These are phyloP conservation scores for Suillus decipiens DNA, from an alignment of 768 basidiomycete species.

Conservation along the genomic window DNA sequence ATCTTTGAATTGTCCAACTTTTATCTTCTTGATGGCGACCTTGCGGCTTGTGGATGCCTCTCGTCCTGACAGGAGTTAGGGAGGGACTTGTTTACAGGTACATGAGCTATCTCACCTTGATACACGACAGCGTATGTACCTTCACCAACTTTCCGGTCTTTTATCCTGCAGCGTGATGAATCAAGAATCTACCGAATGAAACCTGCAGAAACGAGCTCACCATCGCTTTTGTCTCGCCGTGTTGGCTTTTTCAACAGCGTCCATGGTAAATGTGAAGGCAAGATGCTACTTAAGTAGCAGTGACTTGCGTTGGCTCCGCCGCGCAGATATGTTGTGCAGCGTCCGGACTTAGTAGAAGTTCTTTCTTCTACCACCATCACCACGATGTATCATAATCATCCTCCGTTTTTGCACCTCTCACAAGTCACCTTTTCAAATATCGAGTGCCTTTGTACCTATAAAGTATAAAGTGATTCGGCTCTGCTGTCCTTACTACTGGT, in stretches of 20 bases:
- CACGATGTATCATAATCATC: neutral
- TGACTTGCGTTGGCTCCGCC: neutral
- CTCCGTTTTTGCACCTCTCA: neutral
- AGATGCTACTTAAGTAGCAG: neutral
- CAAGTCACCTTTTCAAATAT: neutral
- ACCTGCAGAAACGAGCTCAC: constrained; percentile 33
- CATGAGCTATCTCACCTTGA: constrained; percentile 55
- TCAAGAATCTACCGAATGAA: constrained; percentile 12
- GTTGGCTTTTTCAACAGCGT: constrained; percentile 81
- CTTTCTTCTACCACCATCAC: neutral
- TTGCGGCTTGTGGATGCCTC: constrained; percentile 75
- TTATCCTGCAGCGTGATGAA: constrained; percentile 51
- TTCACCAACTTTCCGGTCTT: constrained; percentile 83
- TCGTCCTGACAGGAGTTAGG: constrained; percentile 49
- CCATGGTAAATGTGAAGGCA: constrained; percentile 50
- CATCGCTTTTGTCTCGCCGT: constrained; percentile 69
- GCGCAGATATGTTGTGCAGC: neutral
- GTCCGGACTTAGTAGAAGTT: neutral
- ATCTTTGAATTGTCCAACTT: constrained; percentile 95
- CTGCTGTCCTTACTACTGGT: neutral
- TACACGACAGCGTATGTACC: constrained; percentile 98
- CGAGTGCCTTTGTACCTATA: neutral
- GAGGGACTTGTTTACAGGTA: constrained; percentile 15
- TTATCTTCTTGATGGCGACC: constrained; percentile 98
- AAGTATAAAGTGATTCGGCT: neutral